phyloP scores from a whole-genome alignment of 2,329 filamentous ascomycete genomes.

The Cladorrhinum sp. region DNA sequence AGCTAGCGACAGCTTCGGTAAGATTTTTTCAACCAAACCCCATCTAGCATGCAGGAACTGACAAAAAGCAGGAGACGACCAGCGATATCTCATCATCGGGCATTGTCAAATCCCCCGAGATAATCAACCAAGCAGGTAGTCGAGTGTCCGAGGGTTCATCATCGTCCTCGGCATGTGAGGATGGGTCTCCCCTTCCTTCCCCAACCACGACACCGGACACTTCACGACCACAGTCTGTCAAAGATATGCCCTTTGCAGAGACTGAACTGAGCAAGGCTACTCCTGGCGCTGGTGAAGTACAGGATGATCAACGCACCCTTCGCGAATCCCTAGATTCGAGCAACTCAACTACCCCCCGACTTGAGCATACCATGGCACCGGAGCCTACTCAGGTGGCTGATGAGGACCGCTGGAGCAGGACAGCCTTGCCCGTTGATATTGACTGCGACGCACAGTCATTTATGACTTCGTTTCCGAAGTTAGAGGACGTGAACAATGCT shows the following conservation, averaged over 20 bases:
- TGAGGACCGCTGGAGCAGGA: slow-evolving; percentile 27
- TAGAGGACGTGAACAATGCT: slow-evolving; percentile 16
- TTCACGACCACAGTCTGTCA: slow-evolving; percentile 42
- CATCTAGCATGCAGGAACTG: neutral
- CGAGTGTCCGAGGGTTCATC: slow-evolving; percentile 36
- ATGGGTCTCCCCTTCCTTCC: slow-evolving; percentile 38
- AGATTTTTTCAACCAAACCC: neutral
- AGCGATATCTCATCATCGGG: neutral
- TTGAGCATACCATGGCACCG: slow-evolving; percentile 1
- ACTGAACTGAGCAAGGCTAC: slow-evolving; percentile 21
- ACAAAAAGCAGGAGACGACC: slow-evolving; percentile 5
- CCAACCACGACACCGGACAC: slow-evolving; percentile 41
- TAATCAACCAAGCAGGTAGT: slow-evolving; percentile 12
- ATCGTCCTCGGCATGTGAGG: slow-evolving; percentile 42
- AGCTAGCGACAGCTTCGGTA: slow-evolving; percentile 1
- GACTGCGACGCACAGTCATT: slow-evolving; percentile 27
- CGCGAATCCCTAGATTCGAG: slow-evolving; percentile 20
- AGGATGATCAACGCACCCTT: slow-evolving; percentile 26
- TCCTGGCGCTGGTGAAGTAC: neutral
- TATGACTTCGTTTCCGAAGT: slow-evolving; percentile 19
- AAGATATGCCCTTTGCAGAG: slow-evolving; percentile 29
- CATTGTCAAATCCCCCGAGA: slow-evolving; percentile 13
- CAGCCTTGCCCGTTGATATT: slow-evolving; percentile 25
- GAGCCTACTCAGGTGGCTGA: slow-evolving; percentile 8
- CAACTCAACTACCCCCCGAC: slow-evolving; percentile 26